Evolutionary conservation across 2,329 filamentous ascomycete genomes (phyloP), one percentile per base, ranked within the genome.

Genomic region (Alternaria sp.): DNA sequence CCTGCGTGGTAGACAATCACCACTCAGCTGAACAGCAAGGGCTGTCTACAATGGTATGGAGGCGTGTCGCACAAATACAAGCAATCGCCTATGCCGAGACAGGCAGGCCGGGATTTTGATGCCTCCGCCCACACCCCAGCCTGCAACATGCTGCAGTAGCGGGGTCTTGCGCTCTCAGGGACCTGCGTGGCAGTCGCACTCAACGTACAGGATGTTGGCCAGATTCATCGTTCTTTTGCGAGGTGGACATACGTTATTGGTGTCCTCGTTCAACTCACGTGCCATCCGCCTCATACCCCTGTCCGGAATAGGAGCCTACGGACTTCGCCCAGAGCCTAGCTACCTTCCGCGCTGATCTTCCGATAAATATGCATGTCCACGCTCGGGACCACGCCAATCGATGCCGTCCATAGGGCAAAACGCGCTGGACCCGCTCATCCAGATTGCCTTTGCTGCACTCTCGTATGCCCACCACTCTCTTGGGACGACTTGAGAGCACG

Each of bases 391-490:
- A 59, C 64, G 57, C 58, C 57, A 62, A 52, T 57, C 52, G 55
- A 43, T 59, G 59, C 66, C 57, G 63, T 63, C 58, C 58, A 62
- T 66, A 64, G 57, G 65, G 47, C 32, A 66, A 59, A 56, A 68
- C 46, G 51, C 56, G 55, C 58, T 62, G 66, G 66, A 65, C 56
- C 70, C 65, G 69, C 63, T 66, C 60, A 66, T 54, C 69, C 69
- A 73, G 71, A 68, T 72, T 71, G 62, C 68, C 67, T 44, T 62
- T 64, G 62, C 69, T 67, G 62, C 62, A 65, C 58, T 36, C 50
- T 56, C 59, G 46, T 50, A 61, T 61, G 59, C 56, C 54, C 61
- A 64, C 56, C 60, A 63, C 64, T 59, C 51, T 64, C 46, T 62
- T 66, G 56, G 56, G 62, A 65, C 62, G 62, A 66, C 57, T 62